Percentiles rank a stretch among this genome's conserved stretches.
phyloP scores from a whole-genome alignment of 345 rosid species.

The Citrus medica region DNA sequence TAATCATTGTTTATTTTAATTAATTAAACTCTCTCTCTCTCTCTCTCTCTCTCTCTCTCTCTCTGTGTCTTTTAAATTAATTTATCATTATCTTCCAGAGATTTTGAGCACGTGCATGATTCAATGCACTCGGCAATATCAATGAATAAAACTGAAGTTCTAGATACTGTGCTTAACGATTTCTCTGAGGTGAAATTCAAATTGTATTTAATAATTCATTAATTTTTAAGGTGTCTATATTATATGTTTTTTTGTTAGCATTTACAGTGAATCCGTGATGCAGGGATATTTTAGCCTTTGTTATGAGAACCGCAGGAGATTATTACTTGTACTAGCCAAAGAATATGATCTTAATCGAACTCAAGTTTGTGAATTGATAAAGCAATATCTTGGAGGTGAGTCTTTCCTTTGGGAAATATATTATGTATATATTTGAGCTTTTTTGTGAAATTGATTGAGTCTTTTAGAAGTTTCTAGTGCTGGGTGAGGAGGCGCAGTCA shows the following conservation, averaged over 20 bases:
- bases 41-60: too few relatives aligned
- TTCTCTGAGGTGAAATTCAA: slow-evolving; percentile 61
- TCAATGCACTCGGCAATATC: slow-evolving; percentile 82
- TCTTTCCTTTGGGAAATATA: background rate
- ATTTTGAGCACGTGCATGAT: slow-evolving; percentile 60
- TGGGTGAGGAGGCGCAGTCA: slow-evolving; percentile 39
- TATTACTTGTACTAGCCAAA: slow-evolving; percentile 65
- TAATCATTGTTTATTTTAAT: background rate
- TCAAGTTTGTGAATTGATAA: slow-evolving; percentile 70
- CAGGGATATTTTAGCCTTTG: slow-evolving; percentile 81
- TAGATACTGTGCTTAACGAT: slow-evolving; percentile 64
- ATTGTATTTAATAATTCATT: background rate
- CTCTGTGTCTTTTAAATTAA: too few relatives aligned
- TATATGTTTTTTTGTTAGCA: background rate
- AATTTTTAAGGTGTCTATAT: background rate
- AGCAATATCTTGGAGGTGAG: slow-evolving; percentile 79
- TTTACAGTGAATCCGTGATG: slow-evolving; percentile 9
- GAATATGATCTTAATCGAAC: slow-evolving; percentile 73
- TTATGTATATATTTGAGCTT: slow-evolving; percentile 30
- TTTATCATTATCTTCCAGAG: slow-evolving; percentile 26
- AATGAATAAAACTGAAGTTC: slow-evolving; percentile 61
- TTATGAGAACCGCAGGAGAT: slow-evolving; percentile 46
- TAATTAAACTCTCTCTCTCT: background rate
- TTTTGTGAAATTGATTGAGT: background rate
- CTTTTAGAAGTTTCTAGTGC: slow-evolving; percentile 15